phyloP scores from a whole-genome alignment of 2,329 filamentous ascomycete genomes.

The Alternaria panax region DNA sequence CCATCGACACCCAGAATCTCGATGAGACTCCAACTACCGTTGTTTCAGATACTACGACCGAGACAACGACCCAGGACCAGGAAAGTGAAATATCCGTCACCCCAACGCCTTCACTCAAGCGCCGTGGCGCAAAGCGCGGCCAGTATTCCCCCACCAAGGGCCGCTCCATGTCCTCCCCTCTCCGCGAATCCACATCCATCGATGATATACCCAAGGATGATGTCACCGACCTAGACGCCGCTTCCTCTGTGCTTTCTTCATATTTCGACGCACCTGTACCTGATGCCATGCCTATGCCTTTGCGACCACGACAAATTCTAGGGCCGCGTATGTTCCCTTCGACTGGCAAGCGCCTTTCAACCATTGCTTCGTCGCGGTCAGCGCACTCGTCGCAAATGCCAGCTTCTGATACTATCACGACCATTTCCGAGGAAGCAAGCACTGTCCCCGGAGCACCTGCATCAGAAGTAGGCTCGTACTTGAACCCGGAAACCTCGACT shows the following conservation, averaged over 20 bases:
- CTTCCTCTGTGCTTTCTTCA: conserved; percentile 44
- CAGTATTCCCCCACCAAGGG: conserved; percentile 54
- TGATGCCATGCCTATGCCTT: conserved; percentile 42
- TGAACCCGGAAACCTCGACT: conserved; percentile 44
- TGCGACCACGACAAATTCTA: conserved; percentile 46
- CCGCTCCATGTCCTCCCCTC: conserved; percentile 41
- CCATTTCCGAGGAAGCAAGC: conserved; percentile 26
- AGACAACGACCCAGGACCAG: conserved; percentile 25
- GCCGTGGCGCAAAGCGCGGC: conserved; percentile 48
- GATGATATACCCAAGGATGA: conserved; percentile 30
- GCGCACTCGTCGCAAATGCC: conserved; percentile 37
- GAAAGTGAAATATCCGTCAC: conserved; percentile 32
- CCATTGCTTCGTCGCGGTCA: conserved; percentile 63
- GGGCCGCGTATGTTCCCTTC: conserved; percentile 59
- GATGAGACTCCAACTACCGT: conserved; percentile 34
- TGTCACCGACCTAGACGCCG: conserved; percentile 34
- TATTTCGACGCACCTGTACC: conserved; percentile 46
- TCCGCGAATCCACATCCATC: conserved; percentile 34
- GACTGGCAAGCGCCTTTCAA: conserved; percentile 64
- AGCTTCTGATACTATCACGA: conserved; percentile 35
- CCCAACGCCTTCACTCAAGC: conserved; percentile 47
- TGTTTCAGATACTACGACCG: conserved; percentile 29
- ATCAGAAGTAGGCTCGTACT: conserved; percentile 39
- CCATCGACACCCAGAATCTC: conserved; percentile 31
- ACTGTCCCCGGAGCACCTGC: conserved; percentile 31